Base-by-base conservation (phyloP, 164 flowering plant genomes). In the Stephania cephalantha region DNA sequence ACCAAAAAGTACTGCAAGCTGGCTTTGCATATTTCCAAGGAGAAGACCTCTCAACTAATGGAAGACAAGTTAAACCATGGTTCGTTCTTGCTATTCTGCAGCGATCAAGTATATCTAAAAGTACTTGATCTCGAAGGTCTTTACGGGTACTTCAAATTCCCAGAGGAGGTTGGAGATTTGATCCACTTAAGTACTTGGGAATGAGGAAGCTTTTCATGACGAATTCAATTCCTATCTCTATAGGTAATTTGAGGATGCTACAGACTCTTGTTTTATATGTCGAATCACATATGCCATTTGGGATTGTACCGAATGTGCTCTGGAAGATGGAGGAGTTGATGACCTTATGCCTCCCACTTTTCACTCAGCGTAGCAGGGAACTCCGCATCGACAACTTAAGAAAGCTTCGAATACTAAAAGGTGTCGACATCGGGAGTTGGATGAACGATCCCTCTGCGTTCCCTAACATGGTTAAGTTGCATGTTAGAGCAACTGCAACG, bases 111-210 rank as follows among this genome's bases (percentile, higher is more conserved):
- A 35, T 35, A 35, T 35, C 50, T 71, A 6, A 76, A 74, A 22
- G 76, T 78, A 35, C 29, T 78, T 20, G 44, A 69, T 45, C 58
- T 76, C 9, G 25, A 58, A 2, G 9, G 12, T 52, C 3, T 9
- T 6, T 3, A 18, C 30, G 2, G 9, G 4, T 0, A 31, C 4
- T 30, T 6, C 1, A 31, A 55, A 2, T 22, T 79, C 1, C 73
- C 78, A 0, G 13, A 53, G 0, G 71, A 66, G 61, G 31, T 83
- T 6, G 83, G 82, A 15, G 65, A 70, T 6, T 70, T 83, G 9
- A 22, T 79, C 25, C 78, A 75, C 31, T 76, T 85, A 71, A 77
- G 74, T 82, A 77, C 71, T 69, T 85, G 63, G 70, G 79, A 10
- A n/a, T 82, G 3, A 22, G 31, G 12, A 18, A 45, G 6, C 20